Evolutionary conservation across 345 rosid species (phyloP).

Genomic region (Sonneratia alba): DNA sequence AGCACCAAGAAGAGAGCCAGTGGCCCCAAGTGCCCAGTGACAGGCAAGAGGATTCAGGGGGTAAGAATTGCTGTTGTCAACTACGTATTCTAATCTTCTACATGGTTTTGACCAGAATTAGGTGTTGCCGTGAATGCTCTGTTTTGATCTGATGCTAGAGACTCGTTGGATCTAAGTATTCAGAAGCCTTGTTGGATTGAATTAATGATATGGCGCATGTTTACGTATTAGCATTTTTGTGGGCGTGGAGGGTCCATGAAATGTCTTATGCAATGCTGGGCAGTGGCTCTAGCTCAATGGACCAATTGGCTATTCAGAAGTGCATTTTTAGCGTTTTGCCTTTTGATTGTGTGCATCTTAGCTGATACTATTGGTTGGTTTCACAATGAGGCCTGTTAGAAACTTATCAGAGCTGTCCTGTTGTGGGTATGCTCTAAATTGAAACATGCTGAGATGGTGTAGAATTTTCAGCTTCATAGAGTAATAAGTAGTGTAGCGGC

Average conservation of each 20-base stretch:
- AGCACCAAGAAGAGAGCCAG: slow-evolving; percentile 74
- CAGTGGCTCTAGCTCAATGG: neutral
- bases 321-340: neutral
- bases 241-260: neutral
- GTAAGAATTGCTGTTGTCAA: slow-evolving; percentile 22
- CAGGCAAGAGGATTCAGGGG: slow-evolving; percentile 92
- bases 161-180: neutral
- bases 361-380: neutral
- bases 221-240: neutral
- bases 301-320: neutral
- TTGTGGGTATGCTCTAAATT: neutral
- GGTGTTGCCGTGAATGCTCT: neutral
- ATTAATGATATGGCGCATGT: too few relatives aligned
- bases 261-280: neutral
- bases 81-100: neutral
- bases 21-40: slow-evolving; percentile 87
- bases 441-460: neutral
- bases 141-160: neutral
- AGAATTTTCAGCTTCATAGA: too few relatives aligned
- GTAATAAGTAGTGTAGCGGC: too few relatives aligned
- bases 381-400: neutral
- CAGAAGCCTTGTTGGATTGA: too few relatives aligned
- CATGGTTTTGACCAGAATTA: neutral
- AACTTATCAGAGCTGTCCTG: neutral
- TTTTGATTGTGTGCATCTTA: neutral